Conservation (phyloP, 2,329 filamentous ascomycete species). For the Ceratocystis papillata region DNA sequence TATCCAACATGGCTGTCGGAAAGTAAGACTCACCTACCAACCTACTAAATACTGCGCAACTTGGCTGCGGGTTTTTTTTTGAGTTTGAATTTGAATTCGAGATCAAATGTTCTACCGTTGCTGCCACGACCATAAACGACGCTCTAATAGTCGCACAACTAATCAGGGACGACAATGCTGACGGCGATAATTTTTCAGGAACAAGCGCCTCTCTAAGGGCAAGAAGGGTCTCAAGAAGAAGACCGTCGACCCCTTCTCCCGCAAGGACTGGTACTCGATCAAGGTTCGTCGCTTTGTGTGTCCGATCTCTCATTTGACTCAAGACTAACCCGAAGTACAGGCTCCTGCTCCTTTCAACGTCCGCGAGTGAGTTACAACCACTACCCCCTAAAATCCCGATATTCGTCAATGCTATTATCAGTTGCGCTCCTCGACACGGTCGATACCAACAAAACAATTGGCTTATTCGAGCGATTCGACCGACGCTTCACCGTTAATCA, state of each 20-base stretch:
- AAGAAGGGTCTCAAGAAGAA: conserved; percentile 99
- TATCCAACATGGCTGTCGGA: conserved; percentile 51
- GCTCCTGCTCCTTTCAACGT: conserved; percentile 91
- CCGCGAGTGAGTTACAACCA: conserved; percentile 66
- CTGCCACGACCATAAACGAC: not conserved
- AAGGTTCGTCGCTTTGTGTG: conserved; percentile 51
- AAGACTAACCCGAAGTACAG: conserved; percentile 37
- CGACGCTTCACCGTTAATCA: not conserved
- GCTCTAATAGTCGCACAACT: not conserved
- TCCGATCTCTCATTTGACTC: not conserved
- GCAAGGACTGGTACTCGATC: conserved; percentile 98
- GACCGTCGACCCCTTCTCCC: conserved; percentile 90
- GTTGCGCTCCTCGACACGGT: no score
- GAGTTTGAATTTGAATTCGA: not conserved
- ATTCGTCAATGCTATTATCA: not conserved
- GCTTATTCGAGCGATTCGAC: not conserved
- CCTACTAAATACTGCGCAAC: not conserved
- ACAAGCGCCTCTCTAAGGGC: conserved; percentile 99
- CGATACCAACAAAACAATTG: not conserved
- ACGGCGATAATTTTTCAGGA: conserved; percentile 45
- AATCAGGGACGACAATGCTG: conserved; percentile 22
- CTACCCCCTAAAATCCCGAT: not conserved
- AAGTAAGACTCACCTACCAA: conserved; percentile 37
- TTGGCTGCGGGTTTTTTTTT: no score
- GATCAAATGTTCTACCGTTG: conserved; percentile 2